Percentiles rank a stretch among this genome's conserved stretches.
phyloP scores from a whole-genome alignment of 139 green algal genomes.

The Pseudopediastrum boryanum region DNA sequence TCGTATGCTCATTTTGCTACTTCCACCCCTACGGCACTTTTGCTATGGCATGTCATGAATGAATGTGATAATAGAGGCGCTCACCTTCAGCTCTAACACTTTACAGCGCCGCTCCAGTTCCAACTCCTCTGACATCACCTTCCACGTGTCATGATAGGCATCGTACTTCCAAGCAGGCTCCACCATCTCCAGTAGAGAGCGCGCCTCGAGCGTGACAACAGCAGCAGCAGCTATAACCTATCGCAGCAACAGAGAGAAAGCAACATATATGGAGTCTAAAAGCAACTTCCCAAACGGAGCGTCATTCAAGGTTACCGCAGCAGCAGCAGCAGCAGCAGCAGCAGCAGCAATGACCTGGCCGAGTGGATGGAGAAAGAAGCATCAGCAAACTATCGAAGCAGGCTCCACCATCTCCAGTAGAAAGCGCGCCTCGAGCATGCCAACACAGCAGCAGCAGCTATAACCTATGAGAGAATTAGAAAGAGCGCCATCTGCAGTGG shows the following conservation, averaged over 20 bases:
- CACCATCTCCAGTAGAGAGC: slow-evolving; percentile 24
- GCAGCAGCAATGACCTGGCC: not conserved
- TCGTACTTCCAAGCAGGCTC: slow-evolving; percentile 31
- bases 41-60: too few relatives aligned
- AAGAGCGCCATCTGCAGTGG: too few relatives aligned
- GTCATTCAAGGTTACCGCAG: slow-evolving; percentile 15
- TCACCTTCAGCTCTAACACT: slow-evolving; percentile 22
- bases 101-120: slow-evolving; percentile 15
- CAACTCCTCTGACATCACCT: slow-evolving; percentile 1
- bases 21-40: too few relatives aligned
- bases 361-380: too few relatives aligned
- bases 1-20: too few relatives aligned
- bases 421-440: not conserved
- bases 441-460: too few relatives aligned
- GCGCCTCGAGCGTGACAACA: slow-evolving; percentile 23
- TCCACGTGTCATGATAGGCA: slow-evolving; percentile 26
- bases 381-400: not conserved
- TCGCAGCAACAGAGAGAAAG: not conserved
- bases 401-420: not conserved
- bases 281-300: not conserved
- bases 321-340: not conserved
- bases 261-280: not conserved
- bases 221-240: slow-evolving; percentile 24
- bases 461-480: too few relatives aligned
- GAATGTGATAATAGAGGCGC: too few relatives aligned